Percentiles rank a stretch among this genome's conserved stretches.
Evolutionary conservation across 257 asterid genomes (phyloP).

Genomic region (Eucommia ulmoides): DNA sequence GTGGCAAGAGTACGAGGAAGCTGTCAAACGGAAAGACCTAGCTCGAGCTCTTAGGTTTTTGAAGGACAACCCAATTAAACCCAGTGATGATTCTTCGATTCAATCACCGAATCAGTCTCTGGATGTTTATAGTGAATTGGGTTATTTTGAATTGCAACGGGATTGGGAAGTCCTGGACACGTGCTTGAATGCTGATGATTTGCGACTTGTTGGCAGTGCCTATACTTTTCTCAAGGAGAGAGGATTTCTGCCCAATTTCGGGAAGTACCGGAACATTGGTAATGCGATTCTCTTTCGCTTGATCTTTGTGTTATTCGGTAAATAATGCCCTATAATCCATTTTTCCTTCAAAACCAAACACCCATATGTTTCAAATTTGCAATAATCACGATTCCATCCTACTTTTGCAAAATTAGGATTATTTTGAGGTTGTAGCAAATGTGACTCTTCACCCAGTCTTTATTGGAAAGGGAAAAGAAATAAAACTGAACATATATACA

Average conservation of each 20-base stretch:
- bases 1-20: slow-evolving; percentile 88
- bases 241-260: slow-evolving; percentile 61
- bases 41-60: slow-evolving; percentile 77
- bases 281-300: too few species aligned
- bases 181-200: slow-evolving; percentile 90
- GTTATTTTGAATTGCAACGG: slow-evolving; percentile 14
- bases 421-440: too few species aligned
- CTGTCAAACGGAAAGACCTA: slow-evolving; percentile 81
- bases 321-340: too few species aligned
- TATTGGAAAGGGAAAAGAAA: too few species aligned
- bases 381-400: too few species aligned
- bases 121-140: slow-evolving; percentile 19
- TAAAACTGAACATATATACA: too few species aligned
- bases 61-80: slow-evolving; percentile 25
- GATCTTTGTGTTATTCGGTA: too few species aligned
- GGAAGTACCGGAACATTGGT: slow-evolving; percentile 68
- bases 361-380: too few species aligned
- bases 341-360: too few species aligned
- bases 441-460: too few species aligned
- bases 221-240: slow-evolving; percentile 56
- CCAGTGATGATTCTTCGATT: slow-evolving; percentile 17
- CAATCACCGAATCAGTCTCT: slow-evolving; percentile 13
- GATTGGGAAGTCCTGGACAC: slow-evolving; percentile 85
- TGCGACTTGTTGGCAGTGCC: slow-evolving; percentile 79
- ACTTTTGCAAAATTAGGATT: too few species aligned